Evolutionary conservation across 495 filamentous ascomycete species (phyloP).

Genomic region (Neurospora terricola): DNA sequence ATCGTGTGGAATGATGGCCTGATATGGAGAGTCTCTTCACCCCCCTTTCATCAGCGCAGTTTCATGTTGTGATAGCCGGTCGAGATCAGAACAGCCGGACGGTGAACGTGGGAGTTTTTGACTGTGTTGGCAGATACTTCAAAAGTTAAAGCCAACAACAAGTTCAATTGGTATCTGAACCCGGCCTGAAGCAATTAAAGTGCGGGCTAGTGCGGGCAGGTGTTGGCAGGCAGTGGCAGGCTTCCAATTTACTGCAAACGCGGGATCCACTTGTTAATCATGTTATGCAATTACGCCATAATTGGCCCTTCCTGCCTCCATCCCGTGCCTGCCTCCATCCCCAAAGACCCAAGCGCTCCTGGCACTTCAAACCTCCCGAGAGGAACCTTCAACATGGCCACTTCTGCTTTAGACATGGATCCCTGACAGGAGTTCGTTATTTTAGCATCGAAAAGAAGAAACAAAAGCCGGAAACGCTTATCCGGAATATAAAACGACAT

Average conservation of each 20-base stretch:
- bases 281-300: slow-evolving; percentile 2
- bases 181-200: neutral
- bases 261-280: neutral
- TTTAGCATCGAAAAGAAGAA: neutral
- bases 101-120: neutral
- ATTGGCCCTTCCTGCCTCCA: neutral
- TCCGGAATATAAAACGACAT: too few relatives aligned
- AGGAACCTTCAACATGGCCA: neutral
- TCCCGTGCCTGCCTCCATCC: neutral
- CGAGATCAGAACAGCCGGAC: neutral
- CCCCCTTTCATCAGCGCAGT: neutral
- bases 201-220: neutral
- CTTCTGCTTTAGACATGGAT: neutral
- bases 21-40: neutral
- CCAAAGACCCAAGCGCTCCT: neutral
- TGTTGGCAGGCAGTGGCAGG: neutral
- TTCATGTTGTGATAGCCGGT: neutral
- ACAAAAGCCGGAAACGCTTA: neutral
- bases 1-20: neutral
- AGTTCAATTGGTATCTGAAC: neutral
- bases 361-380: neutral
- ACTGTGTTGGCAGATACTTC: neutral
- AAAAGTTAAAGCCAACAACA: neutral
- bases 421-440: neutral
- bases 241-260: neutral